Evolutionary conservation across 345 rosid genomes (phyloP), one percentile per base, ranked within the genome.

Genomic region (Erodium maritimum): DNA sequence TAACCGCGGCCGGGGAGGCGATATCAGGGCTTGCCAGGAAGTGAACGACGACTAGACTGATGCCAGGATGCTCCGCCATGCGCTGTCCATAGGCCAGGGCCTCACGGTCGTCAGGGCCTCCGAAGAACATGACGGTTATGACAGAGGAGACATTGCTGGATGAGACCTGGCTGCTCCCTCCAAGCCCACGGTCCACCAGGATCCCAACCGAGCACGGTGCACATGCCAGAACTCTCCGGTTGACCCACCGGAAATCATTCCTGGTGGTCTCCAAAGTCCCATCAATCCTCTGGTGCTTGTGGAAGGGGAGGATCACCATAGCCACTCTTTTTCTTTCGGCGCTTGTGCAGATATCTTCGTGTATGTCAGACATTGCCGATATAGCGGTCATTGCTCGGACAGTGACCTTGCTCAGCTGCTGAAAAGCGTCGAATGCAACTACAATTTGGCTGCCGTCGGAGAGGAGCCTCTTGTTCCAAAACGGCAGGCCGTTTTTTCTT

Each of bases 381-480:
- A 87, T 85, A n/a, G 88, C 95, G 0, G 95, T 87, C 87, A 83
- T 90, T 8, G 97, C 87, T 45, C 85, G 87, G 37, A 90, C 80
- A 0, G 78, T 64, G 51, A 87, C 97, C 0, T 67, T 79, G 69
- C 84, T 79, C 9, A 87, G 84, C 58, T 82, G 74, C 19, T 69
- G 60, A 68, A 81, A 83, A n/a, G 88, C 80, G 66, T 87, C 88
- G 5, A 87, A 85, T 18, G 90, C 95, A n/a, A 87, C 93, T 0
- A 87, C 84, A 0, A 90, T 76, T 65, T 83, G 80, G 59, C 81
- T 81, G 16, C 74, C 58, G 20, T 68, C 65, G 0, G 81, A 64
- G 0, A 60, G 22, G 57, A 58, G 80, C 21, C 73, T 61, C 66
- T 87, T 84, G 67, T 88, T 91, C 96, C 96, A 89, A 62, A 89